Evolutionary conservation across 805 yeast species (phyloP), one percentile per base, ranked within the genome.

Genomic region (Starmerella bombicola): DNA sequence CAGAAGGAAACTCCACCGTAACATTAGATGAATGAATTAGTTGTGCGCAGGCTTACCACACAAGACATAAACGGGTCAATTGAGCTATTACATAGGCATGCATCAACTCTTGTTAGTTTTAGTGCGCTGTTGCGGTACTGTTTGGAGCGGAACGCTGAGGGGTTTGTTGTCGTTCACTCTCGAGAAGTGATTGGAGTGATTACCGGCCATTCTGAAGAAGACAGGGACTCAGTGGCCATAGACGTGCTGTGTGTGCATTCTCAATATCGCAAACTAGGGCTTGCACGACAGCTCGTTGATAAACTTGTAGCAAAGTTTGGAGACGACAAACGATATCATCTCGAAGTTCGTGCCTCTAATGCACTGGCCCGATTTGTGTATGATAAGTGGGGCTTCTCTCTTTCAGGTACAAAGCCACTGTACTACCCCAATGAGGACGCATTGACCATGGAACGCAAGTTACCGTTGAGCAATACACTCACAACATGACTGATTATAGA

Each of bases 341-440:
- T 47, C n/a, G 45, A 47, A 19, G 48, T 47, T 10, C 40, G 46
- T 5, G 33, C 24, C 4, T 38, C 43, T 4, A 47, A 47, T 32
- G 24, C 18, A 4, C 19, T 16, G 2, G 50, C 50, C 10, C 43
- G 38, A 29, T 22, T 13, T 10, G 30, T 44, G 18, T 47, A 47
- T 22, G 17, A 6, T 24, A 29, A 33, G 5, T 30, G 45, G 22
- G 50, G 50, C n/a, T 47, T 47, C 33, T 23, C 12, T 2, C 30
- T 13, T 6, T 16, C 25, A 13, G 40, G 44, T 17, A 28, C 29
- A 9, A 41, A 40, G 20, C 35, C 22, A 3, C 9, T 8, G 21
- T 47, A 31, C 37, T 45, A 42, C 26, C 3, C 10, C 9, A 38
- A 42, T 21, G 49, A 45, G 26, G 43, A 42, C 34, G 43, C 40